Evolutionary conservation across 768 basidiomycete genomes (phyloP), one percentile per base, ranked within the genome.

Genomic region (Xerocomus brunneocitrinus): DNA sequence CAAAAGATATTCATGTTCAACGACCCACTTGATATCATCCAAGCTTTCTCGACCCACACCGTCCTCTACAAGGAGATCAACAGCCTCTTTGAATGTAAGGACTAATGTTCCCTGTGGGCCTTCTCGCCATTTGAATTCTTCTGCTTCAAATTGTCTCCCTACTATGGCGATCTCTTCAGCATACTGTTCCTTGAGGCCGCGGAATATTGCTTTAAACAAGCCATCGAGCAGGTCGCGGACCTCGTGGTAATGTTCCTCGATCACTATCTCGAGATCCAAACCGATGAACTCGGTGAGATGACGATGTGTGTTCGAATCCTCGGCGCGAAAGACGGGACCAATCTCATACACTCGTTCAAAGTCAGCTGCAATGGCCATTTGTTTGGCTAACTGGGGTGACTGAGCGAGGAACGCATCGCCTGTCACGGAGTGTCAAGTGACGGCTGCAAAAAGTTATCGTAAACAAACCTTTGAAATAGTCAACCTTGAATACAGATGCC

Each of bases 211-310:
- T 59, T 91, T 76, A 68, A 98, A 84, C 67, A 98, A 79, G 42
- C 78, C 79, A 67, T 99, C 97, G 54, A 99, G 80, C 24, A 93
- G 72, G 62, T 97, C 93, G 76, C 98, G 79, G 34, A 94, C 94
- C 72, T 99, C 97, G 72, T 98, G 95, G 66, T 98, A 99, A 69
- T 98, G 94, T 69, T 98, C 95, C 70, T 98, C 94, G 60, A 99
- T 93, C 4, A 85, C 79, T 97, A 99, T 98, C 72, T 99, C 97
- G 60, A 99, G 80, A 89, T 99, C 97, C 61, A 99, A 87, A 28
- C 97, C 97, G 59, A 93, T 89, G 72, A 98, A 99, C 71, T 99
- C 97, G 19, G 97, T 98, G 74, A 99, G 79, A 76, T 99, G 97
- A 47, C 97, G 89, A 68, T 98, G 92, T 3, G 97, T 98, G 72